phyloP scores from a whole-genome alignment of 2,329 filamentous ascomycete species.

The Cercospora sp. region DNA sequence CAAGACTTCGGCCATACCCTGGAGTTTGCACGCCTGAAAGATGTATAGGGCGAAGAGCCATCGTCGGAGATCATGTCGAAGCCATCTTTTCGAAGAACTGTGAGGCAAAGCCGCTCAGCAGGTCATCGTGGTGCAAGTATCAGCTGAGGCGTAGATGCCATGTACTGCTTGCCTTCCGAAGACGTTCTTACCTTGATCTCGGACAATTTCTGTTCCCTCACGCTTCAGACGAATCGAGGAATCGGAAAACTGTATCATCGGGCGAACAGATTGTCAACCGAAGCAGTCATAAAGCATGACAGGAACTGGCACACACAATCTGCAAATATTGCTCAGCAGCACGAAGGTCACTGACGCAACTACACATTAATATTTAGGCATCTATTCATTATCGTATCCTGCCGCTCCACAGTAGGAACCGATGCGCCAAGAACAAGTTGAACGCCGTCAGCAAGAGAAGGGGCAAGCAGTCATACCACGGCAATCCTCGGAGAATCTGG shows the following conservation, averaged over 20 bases:
- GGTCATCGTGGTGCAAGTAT: neutral
- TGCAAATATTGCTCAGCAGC: neutral
- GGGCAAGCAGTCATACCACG: constrained; percentile 46
- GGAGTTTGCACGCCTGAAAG: too few relatives aligned
- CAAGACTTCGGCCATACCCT: too few relatives aligned
- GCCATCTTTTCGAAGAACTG: too few relatives aligned
- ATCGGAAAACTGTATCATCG: too few relatives aligned
- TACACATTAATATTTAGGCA: constrained; percentile 1
- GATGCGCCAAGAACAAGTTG: constrained; percentile 45
- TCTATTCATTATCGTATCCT: constrained; percentile 18
- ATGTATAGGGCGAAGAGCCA: too few relatives aligned
- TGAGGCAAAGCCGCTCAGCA: neutral
- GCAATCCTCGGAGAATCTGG: constrained; percentile 39
- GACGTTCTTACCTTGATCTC: neutral
- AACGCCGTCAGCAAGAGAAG: constrained; percentile 44
- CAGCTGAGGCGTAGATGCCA: neutral
- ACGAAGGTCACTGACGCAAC: neutral
- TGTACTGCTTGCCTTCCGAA: neutral
- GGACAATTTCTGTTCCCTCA: neutral
- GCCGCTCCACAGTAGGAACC: constrained; percentile 42
- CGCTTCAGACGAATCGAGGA: neutral
- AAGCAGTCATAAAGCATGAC: neutral
- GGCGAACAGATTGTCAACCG: neutral
- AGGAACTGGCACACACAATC: neutral
- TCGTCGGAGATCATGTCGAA: too few relatives aligned